These are phyloP conservation scores for Nothophaeocryptopus gaeumannii DNA, from an alignment of 2,329 filamentous ascomycete species.

Conservation along the genomic window DNA sequence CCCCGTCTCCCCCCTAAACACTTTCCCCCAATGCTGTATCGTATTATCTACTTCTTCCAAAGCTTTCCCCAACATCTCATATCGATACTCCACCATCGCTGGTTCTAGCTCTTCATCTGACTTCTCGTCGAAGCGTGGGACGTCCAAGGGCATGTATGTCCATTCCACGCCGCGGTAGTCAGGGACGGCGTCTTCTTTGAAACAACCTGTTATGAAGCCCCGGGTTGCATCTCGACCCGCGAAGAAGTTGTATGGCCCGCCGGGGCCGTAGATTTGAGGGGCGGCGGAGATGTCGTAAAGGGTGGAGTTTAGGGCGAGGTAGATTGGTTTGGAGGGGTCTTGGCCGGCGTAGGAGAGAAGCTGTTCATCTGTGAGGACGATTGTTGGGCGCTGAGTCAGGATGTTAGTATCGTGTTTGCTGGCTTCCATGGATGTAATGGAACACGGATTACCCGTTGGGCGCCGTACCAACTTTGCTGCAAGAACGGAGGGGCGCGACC, in stretches of 20 bases:
- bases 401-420: too few relatives aligned
- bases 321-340: slow-evolving; percentile 73
- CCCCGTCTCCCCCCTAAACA: slow-evolving; percentile 65
- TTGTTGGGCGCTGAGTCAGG: slow-evolving; percentile 50
- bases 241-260: slow-evolving; percentile 83
- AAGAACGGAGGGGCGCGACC: slow-evolving; percentile 51
- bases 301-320: slow-evolving; percentile 83
- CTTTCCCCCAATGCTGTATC: slow-evolving; percentile 76
- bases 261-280: slow-evolving; percentile 55
- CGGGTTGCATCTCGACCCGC: slow-evolving; percentile 82
- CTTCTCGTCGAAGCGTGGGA: slow-evolving; percentile 30
- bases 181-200: slow-evolving; percentile 75
- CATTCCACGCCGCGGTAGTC: slow-evolving; percentile 85
- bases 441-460: background rate
- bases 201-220: slow-evolving; percentile 90
- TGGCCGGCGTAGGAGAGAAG: slow-evolving; percentile 74
- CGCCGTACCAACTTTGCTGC: slow-evolving; percentile 12
- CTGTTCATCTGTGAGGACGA: slow-evolving; percentile 71
- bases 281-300: slow-evolving; percentile 79
- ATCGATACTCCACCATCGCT: slow-evolving; percentile 41
- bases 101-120: slow-evolving; percentile 24
- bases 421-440: too few relatives aligned
- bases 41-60: slow-evolving; percentile 62
- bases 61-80: slow-evolving; percentile 64
- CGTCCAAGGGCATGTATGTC: slow-evolving; percentile 69